phyloP scores from a whole-genome alignment of 768 basidiomycete genomes.

The Suillus lakei region DNA sequence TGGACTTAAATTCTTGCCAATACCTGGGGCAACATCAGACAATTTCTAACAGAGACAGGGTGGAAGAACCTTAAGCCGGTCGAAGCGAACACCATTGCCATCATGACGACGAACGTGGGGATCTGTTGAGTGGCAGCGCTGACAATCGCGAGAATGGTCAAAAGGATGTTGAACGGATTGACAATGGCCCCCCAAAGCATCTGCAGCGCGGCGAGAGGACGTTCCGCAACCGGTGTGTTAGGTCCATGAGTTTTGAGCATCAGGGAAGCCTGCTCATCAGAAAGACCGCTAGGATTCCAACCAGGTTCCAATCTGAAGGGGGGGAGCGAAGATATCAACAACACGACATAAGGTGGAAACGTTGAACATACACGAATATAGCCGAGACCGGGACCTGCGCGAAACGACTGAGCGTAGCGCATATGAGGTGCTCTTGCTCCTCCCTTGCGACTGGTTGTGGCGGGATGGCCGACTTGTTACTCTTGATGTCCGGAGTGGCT shows the following conservation, averaged over 20 bases:
- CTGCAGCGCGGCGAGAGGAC: constrained; percentile 32
- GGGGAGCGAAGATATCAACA: constrained; percentile 3
- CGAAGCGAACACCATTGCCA: constrained; percentile 41
- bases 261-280: constrained; percentile 22
- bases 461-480: not conserved
- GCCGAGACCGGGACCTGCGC: constrained; percentile 27
- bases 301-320: constrained; percentile 27
- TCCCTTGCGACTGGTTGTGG: not conserved
- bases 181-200: constrained; percentile 37
- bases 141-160: constrained; percentile 34
- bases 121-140: constrained; percentile 38
- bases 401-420: constrained; percentile 27
- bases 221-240: constrained; percentile 36
- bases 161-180: constrained; percentile 40
- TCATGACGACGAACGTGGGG: constrained; percentile 39
- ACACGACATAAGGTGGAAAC: not conserved
- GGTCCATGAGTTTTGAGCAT: constrained; percentile 28
- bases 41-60: not conserved
- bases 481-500: not conserved
- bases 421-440: not conserved
- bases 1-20: constrained; percentile 40
- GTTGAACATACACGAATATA: constrained; percentile 27
- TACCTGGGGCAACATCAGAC: constrained; percentile 18
- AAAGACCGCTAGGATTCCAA: constrained; percentile 30
- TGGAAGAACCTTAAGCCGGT: constrained; percentile 31